These are phyloP conservation scores for Gossypium lobatum DNA, from an alignment of 441 rosid genomes.

Conservation along the genomic window DNA sequence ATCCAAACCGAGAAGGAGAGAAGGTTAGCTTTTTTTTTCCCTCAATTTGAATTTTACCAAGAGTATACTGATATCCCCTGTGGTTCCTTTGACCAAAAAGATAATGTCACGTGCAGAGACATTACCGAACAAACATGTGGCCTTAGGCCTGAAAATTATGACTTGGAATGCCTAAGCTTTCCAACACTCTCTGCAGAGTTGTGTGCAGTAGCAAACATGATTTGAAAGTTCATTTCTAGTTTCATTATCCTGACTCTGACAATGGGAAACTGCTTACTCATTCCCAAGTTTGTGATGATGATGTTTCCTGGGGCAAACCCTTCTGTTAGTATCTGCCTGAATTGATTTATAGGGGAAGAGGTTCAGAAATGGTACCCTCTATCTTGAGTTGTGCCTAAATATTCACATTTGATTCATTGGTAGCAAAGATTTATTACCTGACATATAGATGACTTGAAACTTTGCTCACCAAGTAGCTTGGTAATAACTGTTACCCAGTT, in stretches of 20 bases:
- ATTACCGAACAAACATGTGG: not conserved
- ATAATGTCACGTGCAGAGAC: not conserved
- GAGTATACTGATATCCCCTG: not conserved
- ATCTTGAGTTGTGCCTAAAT: not conserved
- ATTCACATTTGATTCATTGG: not conserved
- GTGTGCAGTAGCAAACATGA: not conserved
- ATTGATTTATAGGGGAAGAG: not conserved
- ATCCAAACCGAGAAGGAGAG: conserved; percentile 91
- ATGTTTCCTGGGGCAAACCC: not conserved
- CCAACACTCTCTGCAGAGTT: not conserved
- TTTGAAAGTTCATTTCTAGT: not conserved
- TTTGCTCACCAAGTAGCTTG: not conserved
- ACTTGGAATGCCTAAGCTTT: not conserved
- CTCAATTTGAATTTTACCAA: not conserved
- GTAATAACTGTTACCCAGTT: not conserved
- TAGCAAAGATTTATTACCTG: not conserved
- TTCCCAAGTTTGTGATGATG: no score
- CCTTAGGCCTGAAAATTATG: not conserved
- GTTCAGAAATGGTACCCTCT: not conserved
- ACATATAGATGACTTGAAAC: not conserved
- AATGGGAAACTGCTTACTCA: not conserved
- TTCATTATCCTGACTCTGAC: not conserved
- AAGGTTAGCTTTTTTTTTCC: conserved; percentile 44
- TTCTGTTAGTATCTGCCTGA: not conserved
- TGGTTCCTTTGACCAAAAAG: not conserved